Base-by-base conservation (phyloP, 352 stramenopile genomes). In the Globisporangium sylvaticum region DNA sequence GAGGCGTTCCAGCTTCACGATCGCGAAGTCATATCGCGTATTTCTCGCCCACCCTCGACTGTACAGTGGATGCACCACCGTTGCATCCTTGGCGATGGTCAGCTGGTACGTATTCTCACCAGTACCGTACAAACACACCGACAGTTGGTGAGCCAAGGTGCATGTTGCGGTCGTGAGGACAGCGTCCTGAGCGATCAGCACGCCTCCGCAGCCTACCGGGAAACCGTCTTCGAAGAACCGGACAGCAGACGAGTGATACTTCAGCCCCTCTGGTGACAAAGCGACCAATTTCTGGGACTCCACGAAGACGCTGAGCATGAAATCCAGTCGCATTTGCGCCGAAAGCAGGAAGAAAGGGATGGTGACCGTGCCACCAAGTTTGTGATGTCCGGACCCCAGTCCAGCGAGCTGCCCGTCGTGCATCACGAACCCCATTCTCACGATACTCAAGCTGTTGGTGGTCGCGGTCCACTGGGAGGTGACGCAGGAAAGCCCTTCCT, bases 81-180 rank as follows among this genome's bases (percentile, higher is more conserved):
- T 64, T 8, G 44, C 25, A 12, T 31, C 37, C 4, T 46, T 46
- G 37, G 37, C 4, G 37, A 46, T 46, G 18, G 2, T n/a, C 2
- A 44, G 3, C 6, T 37, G 12, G 37, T 46, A 7, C 14, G 37
- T 46, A 18, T 46, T 46, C 2, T n/a, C 37, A 8, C 37, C 37
- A 46, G 37, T 46, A 14, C 37, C 37, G 37, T 46, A 46, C 15
- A 46, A 18, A n/a, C 37, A 46, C 37, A 20, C n/a, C 14, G 59
- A 34, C 4, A 58, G 4, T 9, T 8, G 14, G 24, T 67, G 32
- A 4, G 2, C 22, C 12, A 34, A 6, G 0, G 18, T 12, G 12
- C 62, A 67, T 3, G 50, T 55, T 14, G 62, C 62, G 12, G 50
- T 67, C 12, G 62, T 61, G 2, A 67, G 32, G 2, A 67, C 27